A percentile compares a stretch with the other conserved stretches of the same genome.
Conservation (phyloP, 116 monocot genomes). For the Zostera marina region DNA sequence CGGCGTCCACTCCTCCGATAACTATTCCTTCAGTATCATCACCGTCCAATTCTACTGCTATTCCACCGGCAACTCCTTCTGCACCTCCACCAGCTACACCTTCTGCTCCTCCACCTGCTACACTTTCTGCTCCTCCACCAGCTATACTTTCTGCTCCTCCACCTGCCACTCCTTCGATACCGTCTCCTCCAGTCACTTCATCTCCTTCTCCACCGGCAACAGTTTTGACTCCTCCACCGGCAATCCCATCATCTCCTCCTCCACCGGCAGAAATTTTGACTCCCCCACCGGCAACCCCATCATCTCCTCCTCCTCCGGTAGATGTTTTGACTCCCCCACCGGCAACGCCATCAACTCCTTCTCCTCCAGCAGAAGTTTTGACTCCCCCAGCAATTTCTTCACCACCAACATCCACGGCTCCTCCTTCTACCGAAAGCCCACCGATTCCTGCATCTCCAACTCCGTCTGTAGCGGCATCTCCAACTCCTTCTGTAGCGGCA, state of each 20-base stretch:
- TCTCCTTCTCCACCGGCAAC: not conserved
- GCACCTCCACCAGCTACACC: not conserved
- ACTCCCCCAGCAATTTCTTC: not conserved
- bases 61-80: constrained; percentile 2
- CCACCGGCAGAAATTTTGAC: too few relatives aligned
- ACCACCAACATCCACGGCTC: not conserved
- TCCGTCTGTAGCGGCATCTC: not conserved
- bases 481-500: too few relatives aligned
- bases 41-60: not conserved
- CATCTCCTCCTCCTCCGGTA: not conserved
- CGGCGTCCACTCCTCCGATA: not conserved
- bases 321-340: not conserved
- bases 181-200: constrained; percentile 4
- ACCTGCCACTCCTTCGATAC: constrained; percentile 1
- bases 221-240: not conserved
- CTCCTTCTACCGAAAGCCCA: not conserved
- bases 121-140: not conserved
- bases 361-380: not conserved
- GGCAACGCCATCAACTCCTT: not conserved
- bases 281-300: not conserved
- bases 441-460: constrained; percentile 2
- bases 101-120: not conserved
- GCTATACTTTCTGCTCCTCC: constrained; percentile 1
- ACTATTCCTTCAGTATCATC: not conserved
- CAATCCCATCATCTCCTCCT: not conserved